phyloP scores from a whole-genome alignment of 1,284 basidiomycete species.

The Pterulicium gracile region DNA sequence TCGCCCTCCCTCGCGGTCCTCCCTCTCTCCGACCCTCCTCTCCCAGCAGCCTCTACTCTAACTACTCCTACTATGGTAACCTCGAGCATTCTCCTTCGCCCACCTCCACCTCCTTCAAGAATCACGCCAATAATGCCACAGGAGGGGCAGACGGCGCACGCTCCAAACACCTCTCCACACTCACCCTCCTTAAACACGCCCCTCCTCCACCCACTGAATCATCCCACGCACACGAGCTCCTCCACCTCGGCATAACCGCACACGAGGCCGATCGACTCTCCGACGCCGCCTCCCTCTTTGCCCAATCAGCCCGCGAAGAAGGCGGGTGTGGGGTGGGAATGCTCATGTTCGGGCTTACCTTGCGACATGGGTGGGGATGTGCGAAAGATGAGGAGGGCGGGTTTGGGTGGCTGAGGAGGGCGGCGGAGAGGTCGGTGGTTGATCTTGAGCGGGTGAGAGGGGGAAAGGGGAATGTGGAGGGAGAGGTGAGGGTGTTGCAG shows the following conservation, averaged over 20 bases:
- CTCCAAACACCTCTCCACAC: not conserved
- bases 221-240: conserved; percentile 45
- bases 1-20: conserved; percentile 8
- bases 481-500: conserved; percentile 29
- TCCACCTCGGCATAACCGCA: conserved; percentile 70
- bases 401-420: conserved; percentile 76
- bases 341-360: conserved; percentile 86
- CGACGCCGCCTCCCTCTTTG: conserved; percentile 72
- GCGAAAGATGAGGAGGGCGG: conserved; percentile 66
- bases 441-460: conserved; percentile 51
- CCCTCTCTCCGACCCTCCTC: conserved; percentile 23
- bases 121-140: no score
- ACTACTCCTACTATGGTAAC: conserved; percentile 55
- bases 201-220: not conserved
- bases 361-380: conserved; percentile 85
- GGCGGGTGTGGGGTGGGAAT: conserved; percentile 85
- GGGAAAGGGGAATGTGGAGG: conserved; percentile 27
- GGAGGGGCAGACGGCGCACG: no score
- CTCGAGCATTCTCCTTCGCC: conserved; percentile 34
- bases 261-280: conserved; percentile 71
- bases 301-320: conserved; percentile 62
- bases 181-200: not conserved
- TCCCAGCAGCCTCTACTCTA: conserved; percentile 46
- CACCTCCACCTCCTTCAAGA: conserved; percentile 13
- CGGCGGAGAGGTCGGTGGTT: conserved; percentile 73